These are phyloP conservation scores for Besnoitia besnoiti DNA, from an alignment of 169 alveolate genomes.

Conservation along the genomic window DNA sequence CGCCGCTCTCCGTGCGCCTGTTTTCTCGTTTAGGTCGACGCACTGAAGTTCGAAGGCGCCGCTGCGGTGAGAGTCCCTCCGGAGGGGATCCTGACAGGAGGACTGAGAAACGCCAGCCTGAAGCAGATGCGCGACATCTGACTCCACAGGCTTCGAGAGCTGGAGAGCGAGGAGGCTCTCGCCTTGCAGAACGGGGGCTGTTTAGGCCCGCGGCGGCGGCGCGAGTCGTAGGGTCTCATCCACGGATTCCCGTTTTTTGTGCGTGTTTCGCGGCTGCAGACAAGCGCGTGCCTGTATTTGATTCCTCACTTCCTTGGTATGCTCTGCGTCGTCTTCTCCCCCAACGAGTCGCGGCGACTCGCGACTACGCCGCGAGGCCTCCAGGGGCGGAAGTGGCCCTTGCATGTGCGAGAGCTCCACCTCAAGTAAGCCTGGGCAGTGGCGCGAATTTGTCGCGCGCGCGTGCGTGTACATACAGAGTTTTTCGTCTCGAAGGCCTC, in stretches of 20 bases:
- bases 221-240: not conserved
- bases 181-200: not conserved
- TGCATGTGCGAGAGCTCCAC: constrained; percentile 3
- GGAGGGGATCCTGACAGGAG: not conserved
- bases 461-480: too few relatives aligned
- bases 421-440: constrained; percentile 20
- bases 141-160: too few relatives aligned
- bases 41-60: constrained; percentile 16
- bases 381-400: not conserved
- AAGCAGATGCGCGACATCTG: too few relatives aligned
- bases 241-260: not conserved
- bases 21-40: not conserved
- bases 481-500: too few relatives aligned
- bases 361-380: constrained; percentile 8
- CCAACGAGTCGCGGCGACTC: constrained; percentile 49
- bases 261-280: not conserved
- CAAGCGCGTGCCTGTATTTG: constrained; percentile 70
- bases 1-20: too few relatives aligned
- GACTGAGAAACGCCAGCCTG: too few relatives aligned
- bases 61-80: not conserved
- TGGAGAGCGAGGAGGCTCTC: not conserved
- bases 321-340: constrained; percentile 62
- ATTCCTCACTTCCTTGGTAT: constrained; percentile 73
- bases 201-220: not conserved
- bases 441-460: too few relatives aligned